phyloP scores from a whole-genome alignment of 2,329 filamentous ascomycete genomes.

The Colletotrichum sp. region DNA sequence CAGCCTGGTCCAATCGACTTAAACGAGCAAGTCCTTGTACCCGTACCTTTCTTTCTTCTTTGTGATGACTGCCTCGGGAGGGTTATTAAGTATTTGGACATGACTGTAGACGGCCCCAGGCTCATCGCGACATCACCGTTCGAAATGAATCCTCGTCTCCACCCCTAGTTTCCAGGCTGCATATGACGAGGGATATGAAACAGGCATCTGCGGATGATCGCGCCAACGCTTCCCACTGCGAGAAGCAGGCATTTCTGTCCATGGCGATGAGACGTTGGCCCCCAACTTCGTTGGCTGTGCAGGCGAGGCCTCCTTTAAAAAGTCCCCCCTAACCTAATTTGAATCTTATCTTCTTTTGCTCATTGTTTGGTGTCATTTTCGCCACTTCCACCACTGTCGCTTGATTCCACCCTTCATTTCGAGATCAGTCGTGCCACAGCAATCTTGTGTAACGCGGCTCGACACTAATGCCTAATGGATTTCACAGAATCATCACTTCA shows the following conservation, averaged over 20 bases:
- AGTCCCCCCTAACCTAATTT: background rate
- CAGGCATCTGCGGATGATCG: background rate
- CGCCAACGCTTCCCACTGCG: background rate
- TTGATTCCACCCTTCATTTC: background rate
- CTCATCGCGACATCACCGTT: background rate
- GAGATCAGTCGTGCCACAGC: background rate
- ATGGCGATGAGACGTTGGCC: background rate
- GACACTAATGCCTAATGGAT: background rate
- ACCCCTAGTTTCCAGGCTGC: background rate
- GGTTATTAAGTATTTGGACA: background rate
- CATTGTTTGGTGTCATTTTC: background rate
- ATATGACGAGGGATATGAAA: background rate
- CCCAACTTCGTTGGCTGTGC: background rate
- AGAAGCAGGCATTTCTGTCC: background rate
- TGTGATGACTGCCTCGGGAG: rapidly evolving
- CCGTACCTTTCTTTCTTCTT: background rate
- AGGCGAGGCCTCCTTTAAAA: background rate
- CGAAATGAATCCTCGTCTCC: background rate
- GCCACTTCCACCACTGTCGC: background rate
- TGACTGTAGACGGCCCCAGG: background rate
- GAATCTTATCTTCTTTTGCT: rapidly evolving
- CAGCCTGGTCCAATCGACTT: background rate
- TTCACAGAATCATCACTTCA: rapidly evolving
- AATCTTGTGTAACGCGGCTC: rapidly evolving
- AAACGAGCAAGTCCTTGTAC: background rate